Conservation (phyloP, 306 rosid genomes). For the Cicer bijugum region DNA sequence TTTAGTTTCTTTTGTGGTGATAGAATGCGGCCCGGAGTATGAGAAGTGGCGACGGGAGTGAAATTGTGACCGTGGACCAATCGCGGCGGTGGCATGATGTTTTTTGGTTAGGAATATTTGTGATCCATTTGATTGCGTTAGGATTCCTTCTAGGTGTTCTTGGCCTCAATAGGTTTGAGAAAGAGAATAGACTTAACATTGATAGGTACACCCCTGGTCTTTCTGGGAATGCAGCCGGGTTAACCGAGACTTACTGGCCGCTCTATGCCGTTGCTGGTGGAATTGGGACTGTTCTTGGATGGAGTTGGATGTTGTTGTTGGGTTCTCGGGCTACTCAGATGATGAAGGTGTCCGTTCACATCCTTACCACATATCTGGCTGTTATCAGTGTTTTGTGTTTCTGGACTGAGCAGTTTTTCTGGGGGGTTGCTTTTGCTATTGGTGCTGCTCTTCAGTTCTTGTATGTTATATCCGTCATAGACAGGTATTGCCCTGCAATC, state of each 20-base stretch:
- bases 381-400: slow-evolving; percentile 92
- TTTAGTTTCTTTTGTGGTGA: slow-evolving; percentile 19
- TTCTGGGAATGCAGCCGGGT: slow-evolving; percentile 56
- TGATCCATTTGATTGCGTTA: slow-evolving; percentile 69
- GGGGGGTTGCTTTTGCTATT: slow-evolving; percentile 87
- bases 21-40: slow-evolving; percentile 68
- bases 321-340: slow-evolving; percentile 76
- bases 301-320: slow-evolving; percentile 83
- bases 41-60: slow-evolving; percentile 56
- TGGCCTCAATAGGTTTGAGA: slow-evolving; percentile 78
- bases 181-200: slow-evolving; percentile 67
- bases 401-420: slow-evolving; percentile 79
- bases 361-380: slow-evolving; percentile 91
- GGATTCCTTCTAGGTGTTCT: slow-evolving; percentile 66
- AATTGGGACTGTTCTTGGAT: slow-evolving; percentile 83
- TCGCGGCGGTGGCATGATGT: slow-evolving; percentile 87
- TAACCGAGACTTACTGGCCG: slow-evolving; percentile 89
- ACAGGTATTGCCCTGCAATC: slow-evolving; percentile 62
- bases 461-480: slow-evolving; percentile 83
- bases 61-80: slow-evolving; percentile 52
- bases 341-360: slow-evolving; percentile 90
- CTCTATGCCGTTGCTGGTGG: slow-evolving; percentile 92
- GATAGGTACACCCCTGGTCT: slow-evolving; percentile 58
- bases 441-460: slow-evolving; percentile 87
- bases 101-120: slow-evolving; percentile 84